Evolutionary conservation across 441 rosid species (phyloP).

Genomic region (Adansonia grandidieri): DNA sequence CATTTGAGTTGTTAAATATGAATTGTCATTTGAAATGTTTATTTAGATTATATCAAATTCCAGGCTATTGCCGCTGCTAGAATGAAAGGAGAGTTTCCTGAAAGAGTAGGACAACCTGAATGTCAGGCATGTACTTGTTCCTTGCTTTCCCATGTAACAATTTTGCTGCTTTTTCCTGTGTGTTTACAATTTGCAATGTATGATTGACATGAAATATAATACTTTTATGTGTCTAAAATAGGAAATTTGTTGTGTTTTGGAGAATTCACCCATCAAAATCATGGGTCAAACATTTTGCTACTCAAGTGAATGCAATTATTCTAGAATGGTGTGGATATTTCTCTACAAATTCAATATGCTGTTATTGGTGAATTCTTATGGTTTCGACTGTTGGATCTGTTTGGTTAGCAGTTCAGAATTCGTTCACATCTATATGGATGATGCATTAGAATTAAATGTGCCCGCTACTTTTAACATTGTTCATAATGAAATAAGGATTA

Average conservation of each 20-base stretch:
- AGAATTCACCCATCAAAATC: not conserved
- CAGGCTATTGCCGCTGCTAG: conserved; percentile 94
- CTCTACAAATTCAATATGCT: not conserved
- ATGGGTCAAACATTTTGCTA: not conserved
- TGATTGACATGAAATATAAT: not conserved
- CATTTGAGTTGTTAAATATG: not conserved
- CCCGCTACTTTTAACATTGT: not conserved
- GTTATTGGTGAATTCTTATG: not conserved
- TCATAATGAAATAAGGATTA: conserved; percentile 10
- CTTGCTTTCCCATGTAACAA: not conserved
- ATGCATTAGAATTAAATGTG: conserved; percentile 10
- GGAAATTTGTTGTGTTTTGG: not conserved
- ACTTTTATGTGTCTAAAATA: not conserved
- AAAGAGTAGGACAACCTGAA: conserved; percentile 95
- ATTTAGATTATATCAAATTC: conserved; percentile 33
- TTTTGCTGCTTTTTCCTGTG: not conserved
- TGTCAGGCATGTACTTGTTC: conserved; percentile 72
- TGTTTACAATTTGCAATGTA: not conserved
- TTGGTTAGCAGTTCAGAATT: not conserved
- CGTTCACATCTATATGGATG: not conserved
- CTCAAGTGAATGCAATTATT: not conserved
- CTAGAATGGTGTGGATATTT: not conserved
- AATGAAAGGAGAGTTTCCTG: conserved; percentile 96
- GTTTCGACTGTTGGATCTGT: not conserved
- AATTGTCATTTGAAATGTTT: conserved; percentile 27